Conservation (phyloP, 352 stramenopile genomes). For the Pythium insidiosum region DNA sequence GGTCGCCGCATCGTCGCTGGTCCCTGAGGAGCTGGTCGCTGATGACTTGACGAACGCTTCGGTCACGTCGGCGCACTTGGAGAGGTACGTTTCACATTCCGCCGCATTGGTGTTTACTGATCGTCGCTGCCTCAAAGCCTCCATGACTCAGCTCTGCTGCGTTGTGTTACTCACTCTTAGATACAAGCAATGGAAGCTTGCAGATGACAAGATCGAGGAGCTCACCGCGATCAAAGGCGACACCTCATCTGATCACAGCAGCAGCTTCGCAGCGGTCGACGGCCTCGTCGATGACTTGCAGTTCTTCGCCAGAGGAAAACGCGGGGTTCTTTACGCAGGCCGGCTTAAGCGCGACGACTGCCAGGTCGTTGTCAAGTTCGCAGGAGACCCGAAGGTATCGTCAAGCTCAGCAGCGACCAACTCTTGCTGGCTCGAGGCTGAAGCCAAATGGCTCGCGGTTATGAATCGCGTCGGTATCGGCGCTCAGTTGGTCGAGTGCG, state of each 20-base stretch:
- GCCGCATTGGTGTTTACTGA: no score
- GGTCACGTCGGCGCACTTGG: no score
- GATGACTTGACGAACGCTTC: no score
- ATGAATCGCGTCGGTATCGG: conserved; percentile 61
- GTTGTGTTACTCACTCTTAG: conserved; percentile 7
- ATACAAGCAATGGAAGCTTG: conserved; percentile 63
- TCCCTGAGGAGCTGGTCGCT: no score
- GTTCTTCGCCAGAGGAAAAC: conserved; percentile 66
- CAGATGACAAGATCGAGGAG: conserved; percentile 38
- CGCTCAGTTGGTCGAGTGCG: conserved; percentile 27
- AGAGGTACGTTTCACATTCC: no score
- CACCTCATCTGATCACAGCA: no score
- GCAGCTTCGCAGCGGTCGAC: conserved; percentile 15
- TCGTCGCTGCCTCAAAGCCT: no score
- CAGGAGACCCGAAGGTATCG: conserved; percentile 13
- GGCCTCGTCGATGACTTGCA: conserved; percentile 20
- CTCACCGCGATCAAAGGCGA: conserved; percentile 23
- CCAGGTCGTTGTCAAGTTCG: conserved; percentile 47
- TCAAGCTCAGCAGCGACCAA: conserved; percentile 11
- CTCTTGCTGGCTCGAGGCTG: conserved; percentile 36
- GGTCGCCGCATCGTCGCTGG: no score
- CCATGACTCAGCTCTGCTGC: not conserved
- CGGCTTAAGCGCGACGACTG: conserved; percentile 9
- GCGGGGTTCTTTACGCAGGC: conserved; percentile 46
- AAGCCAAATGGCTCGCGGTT: conserved; percentile 46